phyloP scores from a whole-genome alignment of 2,329 filamentous ascomycete genomes.

The Lecanicillium sp. region DNA sequence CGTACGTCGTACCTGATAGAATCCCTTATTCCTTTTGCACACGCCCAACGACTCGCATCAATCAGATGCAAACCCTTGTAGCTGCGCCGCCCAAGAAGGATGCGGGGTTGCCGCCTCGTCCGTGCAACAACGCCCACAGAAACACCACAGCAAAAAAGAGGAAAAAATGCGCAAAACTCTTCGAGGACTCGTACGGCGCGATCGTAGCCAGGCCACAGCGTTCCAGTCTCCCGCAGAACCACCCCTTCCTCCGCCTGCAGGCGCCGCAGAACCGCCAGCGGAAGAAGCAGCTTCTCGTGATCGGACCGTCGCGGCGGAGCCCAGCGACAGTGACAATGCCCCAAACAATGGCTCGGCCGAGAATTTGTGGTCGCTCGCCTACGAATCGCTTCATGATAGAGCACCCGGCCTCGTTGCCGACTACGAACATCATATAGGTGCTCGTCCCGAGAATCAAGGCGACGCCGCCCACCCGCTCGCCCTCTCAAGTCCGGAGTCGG shows the following conservation, averaged over 20 bases:
- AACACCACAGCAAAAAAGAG: no score
- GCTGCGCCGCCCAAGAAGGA: no score
- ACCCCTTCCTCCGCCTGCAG: neutral
- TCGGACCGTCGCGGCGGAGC: neutral
- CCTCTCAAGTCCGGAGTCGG: neutral
- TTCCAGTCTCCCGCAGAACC: neutral
- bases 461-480: neutral
- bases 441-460: neutral
- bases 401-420: neutral
- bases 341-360: neutral
- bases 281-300: neutral
- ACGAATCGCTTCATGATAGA: neutral
- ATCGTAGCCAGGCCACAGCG: neutral
- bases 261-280: neutral
- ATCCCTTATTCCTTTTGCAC: no score
- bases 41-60: no score
- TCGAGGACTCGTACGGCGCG: neutral
- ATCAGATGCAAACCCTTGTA: no score
- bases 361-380: neutral
- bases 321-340: neutral
- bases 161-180: neutral
- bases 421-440: neutral
- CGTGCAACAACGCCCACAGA: no score
- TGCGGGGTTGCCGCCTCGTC: no score
- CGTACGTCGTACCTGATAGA: no score